Conservation (phyloP, 768 basidiomycete genomes). For the Rhodosporidiobolus sp. region DNA sequence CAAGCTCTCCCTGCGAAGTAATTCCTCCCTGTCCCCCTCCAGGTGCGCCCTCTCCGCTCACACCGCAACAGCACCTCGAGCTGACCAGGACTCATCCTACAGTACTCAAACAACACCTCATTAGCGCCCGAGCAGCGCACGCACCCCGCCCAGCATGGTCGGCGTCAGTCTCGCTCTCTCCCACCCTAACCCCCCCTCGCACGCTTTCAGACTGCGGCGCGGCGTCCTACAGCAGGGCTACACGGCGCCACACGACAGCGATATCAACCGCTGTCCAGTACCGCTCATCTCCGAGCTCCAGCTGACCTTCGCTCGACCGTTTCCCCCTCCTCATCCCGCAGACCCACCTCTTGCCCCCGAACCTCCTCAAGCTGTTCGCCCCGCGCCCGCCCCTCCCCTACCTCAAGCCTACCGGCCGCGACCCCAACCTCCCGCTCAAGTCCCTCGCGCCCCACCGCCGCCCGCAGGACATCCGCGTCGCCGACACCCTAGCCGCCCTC, state of each 20-base stretch:
- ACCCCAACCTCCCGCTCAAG: conserved; percentile 58
- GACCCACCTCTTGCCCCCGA: conserved; percentile 83
- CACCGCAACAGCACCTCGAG: no score
- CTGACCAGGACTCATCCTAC: no score
- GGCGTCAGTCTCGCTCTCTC: conserved; percentile 8
- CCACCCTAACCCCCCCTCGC: neutral
- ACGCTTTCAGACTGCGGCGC: neutral
- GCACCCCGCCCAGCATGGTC: conserved; percentile 3
- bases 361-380: conserved; percentile 92
- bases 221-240: no score
- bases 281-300: no score
- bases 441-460: conserved; percentile 23
- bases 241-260: no score
- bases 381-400: conserved; percentile 88
- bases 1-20: no score
- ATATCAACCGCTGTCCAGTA: no score
- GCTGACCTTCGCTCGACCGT: neutral
- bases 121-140: neutral
- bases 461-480: conserved; percentile 69
- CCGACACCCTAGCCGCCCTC: conserved; percentile 64
- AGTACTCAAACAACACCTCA: neutral
- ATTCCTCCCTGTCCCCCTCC: no score
- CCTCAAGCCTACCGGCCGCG: conserved; percentile 74
- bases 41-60: no score
- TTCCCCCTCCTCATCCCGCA: neutral